These are phyloP conservation scores for Chalaropsis ovoidea DNA, from an alignment of 2,329 filamentous ascomycete species.

Conservation along the genomic window DNA sequence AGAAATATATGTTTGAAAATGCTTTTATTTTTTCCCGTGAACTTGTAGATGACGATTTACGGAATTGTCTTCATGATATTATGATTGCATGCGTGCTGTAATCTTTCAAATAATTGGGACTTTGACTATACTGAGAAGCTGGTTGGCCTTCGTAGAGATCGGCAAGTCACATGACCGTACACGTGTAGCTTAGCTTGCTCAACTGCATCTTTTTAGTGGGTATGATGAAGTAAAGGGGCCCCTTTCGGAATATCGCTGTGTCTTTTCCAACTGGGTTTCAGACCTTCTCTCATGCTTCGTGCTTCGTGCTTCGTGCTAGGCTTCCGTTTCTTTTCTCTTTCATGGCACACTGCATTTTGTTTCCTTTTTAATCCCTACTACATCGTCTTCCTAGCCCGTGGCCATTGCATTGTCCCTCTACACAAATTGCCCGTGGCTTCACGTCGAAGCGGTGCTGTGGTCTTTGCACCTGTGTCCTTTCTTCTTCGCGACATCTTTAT, in stretches of 20 bases:
- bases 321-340: not conserved
- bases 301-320: not conserved
- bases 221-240: conserved; percentile 22
- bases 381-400: not conserved
- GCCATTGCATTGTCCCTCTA: not conserved
- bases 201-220: conserved; percentile 23
- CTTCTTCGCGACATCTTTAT: conserved; percentile 9
- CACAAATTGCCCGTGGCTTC: not conserved
- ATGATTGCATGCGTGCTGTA: not conserved
- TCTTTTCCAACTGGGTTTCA: conserved; percentile 16
- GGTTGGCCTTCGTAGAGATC: not conserved
- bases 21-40: too few species aligned
- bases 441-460: conserved; percentile 7
- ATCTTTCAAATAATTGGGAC: not conserved
- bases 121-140: not conserved
- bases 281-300: conserved; percentile 1
- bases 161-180: conserved; percentile 1
- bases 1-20: too few species aligned
- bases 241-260: conserved; percentile 23
- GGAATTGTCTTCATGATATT: not conserved
- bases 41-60: not conserved
- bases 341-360: conserved; percentile 1
- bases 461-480: conserved; percentile 5
- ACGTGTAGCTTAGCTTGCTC: conserved; percentile 14
- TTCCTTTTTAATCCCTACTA: conserved; percentile 1